phyloP scores from a whole-genome alignment of 192 early-diverging fungal genomes.

The Linnemannia schmuckeri region DNA sequence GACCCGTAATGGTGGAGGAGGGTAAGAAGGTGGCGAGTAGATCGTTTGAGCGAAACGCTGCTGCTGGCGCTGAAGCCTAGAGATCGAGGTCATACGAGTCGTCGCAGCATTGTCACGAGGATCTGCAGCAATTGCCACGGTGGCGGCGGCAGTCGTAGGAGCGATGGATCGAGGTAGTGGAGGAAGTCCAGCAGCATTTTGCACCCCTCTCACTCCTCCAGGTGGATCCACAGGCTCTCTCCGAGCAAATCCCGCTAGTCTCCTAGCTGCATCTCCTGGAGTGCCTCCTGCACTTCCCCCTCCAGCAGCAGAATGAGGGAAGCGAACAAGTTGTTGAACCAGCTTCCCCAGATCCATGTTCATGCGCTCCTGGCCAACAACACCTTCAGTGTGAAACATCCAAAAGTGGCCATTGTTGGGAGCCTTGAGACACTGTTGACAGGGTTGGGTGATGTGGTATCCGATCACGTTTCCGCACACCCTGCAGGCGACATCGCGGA shows the following conservation, averaged over 20 bases:
- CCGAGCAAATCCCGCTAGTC: background rate
- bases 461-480: constrained; percentile 80
- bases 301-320: background rate
- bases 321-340: constrained; percentile 28
- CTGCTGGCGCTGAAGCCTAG: constrained; percentile 15
- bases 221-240: background rate
- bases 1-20: background rate
- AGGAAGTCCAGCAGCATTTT: background rate
- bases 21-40: background rate
- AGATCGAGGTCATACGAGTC: constrained; percentile 4
- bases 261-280: background rate
- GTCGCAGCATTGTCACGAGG: constrained; percentile 1
- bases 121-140: background rate
- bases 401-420: constrained; percentile 98
- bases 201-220: background rate
- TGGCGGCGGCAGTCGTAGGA: background rate
- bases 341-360: constrained; percentile 44
- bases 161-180: background rate
- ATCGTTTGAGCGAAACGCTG: background rate
- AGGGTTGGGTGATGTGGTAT: constrained; percentile 89
- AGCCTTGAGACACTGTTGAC: constrained; percentile 86
- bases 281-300: background rate
- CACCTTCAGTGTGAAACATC: constrained; percentile 92
- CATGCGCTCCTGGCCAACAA: constrained; percentile 71
- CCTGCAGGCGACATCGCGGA: constrained; percentile 76